Evolutionary conservation across 352 stramenopile genomes (phyloP), one percentile per base, ranked within the genome.

Genomic region (Phytophthora chlamydospora): DNA sequence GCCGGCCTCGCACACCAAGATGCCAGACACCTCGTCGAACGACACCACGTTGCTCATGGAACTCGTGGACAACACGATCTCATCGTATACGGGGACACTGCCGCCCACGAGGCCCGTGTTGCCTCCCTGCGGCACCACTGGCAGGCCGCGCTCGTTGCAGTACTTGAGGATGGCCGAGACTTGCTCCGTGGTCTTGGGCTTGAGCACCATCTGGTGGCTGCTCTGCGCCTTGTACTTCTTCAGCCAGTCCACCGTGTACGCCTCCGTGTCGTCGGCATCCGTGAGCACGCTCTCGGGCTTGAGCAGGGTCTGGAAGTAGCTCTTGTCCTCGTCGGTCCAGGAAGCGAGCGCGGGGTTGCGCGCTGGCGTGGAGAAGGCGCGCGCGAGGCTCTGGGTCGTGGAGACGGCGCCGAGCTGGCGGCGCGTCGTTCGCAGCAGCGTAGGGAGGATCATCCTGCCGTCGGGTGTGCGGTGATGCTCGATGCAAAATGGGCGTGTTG

Each of bases 101-200:
- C 96, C 96, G 36, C 97, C 97, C 9, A 99, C 97, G n/a, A 99
- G 81, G 0, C 96, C 93, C 19, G 97, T 99, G 74, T 99, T 99
- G 43, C 97, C 97, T 52, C 91, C 96, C 68, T 99, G 97, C 5
- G 97, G 93, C 16, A 99, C 95, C 9, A 99, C 84, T 0, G 90
- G 68, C 29, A 99, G 71, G 7, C 75, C 66, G 38, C 88, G 75
- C 27, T 93, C 68, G 69, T 98, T 85, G 73, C 96, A 99, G 73
- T 99, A 97, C 60, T 82, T 74, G 34, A 99, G 78, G 19, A 99
- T 81, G 14, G 73, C 67, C 1, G 86, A 88, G 32, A 98, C 87
- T 52, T 98, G 75, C 38, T 91, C 80, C 0, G 89, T 97, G 7
- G 78, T 96, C 57, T 89, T 82, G 36, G 93, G 93, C 31, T 87